A percentile compares a stretch with the other conserved stretches of the same genome.
These are phyloP conservation scores for Hypoxylon sp. DNA, from an alignment of 2,329 filamentous ascomycete species.

Conservation along the genomic window DNA sequence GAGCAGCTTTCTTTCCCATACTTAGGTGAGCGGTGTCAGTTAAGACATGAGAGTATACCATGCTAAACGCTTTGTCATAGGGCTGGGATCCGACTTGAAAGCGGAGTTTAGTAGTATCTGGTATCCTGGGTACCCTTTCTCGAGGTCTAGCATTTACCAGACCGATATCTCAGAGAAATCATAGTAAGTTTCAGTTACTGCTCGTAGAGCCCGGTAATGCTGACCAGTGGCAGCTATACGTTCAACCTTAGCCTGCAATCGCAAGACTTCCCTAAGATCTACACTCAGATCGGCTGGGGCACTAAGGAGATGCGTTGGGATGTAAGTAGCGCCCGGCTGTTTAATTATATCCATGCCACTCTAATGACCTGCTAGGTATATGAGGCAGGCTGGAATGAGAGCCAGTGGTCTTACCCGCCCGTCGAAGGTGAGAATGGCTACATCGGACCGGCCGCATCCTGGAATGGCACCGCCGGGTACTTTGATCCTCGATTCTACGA, in stretches of 20 bases:
- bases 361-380: slow-evolving; percentile 45
- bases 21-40: slow-evolving; percentile 44
- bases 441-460: slow-evolving; percentile 50
- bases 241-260: slow-evolving; percentile 48
- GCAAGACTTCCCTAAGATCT: slow-evolving; percentile 53
- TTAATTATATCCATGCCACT: not conserved
- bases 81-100: slow-evolving; percentile 48
- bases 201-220: slow-evolving; percentile 24
- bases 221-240: slow-evolving; percentile 42
- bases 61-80: slow-evolving; percentile 15
- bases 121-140: slow-evolving; percentile 41
- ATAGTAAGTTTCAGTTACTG: slow-evolving; percentile 33
- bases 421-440: slow-evolving; percentile 50
- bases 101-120: slow-evolving; percentile 43
- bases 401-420: slow-evolving; percentile 51
- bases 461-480: slow-evolving; percentile 34
- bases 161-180: slow-evolving; percentile 33
- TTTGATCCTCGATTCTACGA: slow-evolving; percentile 46
- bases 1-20: slow-evolving; percentile 56
- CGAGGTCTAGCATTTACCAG: slow-evolving; percentile 23
- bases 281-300: slow-evolving; percentile 48
- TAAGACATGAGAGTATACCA: not conserved
- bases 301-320: slow-evolving; percentile 53
- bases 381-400: slow-evolving; percentile 48
- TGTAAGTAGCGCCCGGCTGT: slow-evolving; percentile 38